Percentiles rank a stretch among this genome's conserved stretches.
Evolutionary conservation across 352 stramenopile genomes (phyloP).

Genomic region (Globisporangium perplexum): DNA sequence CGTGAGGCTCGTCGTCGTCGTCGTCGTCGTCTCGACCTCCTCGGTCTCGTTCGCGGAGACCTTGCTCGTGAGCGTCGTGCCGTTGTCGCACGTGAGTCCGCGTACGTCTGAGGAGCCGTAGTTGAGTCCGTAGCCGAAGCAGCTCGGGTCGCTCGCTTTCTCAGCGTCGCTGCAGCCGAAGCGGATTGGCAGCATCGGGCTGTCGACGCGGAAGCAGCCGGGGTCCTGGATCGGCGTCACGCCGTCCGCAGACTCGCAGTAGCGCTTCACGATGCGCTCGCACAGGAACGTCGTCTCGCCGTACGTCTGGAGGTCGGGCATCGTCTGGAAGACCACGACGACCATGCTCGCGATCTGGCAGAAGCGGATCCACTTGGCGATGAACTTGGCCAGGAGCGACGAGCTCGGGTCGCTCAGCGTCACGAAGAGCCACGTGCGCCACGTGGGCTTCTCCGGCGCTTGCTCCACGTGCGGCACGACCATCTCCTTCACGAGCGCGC

Average conservation of each 20-base stretch:
- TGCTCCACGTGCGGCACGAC: slow-evolving; percentile 39
- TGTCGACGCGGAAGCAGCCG: slow-evolving; percentile 48
- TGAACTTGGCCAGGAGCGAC: slow-evolving; percentile 29
- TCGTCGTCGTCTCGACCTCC: neutral
- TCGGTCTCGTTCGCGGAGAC: neutral
- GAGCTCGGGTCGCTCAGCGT: slow-evolving; percentile 40
- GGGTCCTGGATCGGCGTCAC: slow-evolving; percentile 38
- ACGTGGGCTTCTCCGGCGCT: slow-evolving; percentile 23
- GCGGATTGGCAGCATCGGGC: slow-evolving; percentile 25
- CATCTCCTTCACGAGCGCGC: slow-evolving; percentile 59
- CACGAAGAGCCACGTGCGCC: slow-evolving; percentile 26
- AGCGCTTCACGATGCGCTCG: slow-evolving; percentile 45
- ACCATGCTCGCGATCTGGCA: slow-evolving; percentile 72
- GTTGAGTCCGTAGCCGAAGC: slow-evolving; percentile 52
- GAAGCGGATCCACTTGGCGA: slow-evolving; percentile 52
- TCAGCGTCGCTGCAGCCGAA: slow-evolving; percentile 42
- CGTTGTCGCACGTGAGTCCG: slow-evolving; percentile 47
- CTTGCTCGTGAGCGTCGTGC: slow-evolving; percentile 10
- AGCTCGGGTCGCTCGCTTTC: slow-evolving; percentile 31
- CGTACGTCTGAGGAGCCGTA: slow-evolving; percentile 28
- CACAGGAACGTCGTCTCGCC: slow-evolving; percentile 55
- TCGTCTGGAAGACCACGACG: slow-evolving; percentile 73
- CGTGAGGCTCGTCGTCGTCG: neutral
- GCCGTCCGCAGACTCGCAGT: slow-evolving; percentile 28
- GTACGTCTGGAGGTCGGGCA: slow-evolving; percentile 73